phyloP scores from a whole-genome alignment of 2,329 filamentous ascomycete genomes.

The Lasiodiplodia theobromae region DNA sequence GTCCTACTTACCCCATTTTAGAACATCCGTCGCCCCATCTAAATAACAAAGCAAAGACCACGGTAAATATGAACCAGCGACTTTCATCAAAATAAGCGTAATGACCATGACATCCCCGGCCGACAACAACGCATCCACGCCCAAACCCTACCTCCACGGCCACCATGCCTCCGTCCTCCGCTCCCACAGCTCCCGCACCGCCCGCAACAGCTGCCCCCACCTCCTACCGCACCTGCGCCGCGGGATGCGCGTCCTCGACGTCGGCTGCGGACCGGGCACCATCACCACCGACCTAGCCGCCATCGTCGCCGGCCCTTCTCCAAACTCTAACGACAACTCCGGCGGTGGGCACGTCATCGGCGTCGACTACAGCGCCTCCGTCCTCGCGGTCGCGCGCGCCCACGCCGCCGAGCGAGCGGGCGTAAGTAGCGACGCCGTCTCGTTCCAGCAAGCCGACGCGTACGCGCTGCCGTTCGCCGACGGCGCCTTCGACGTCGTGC shows the following conservation, averaged over 20 bases:
- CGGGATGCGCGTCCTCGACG: slow-evolving; percentile 52
- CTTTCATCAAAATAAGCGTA: background rate
- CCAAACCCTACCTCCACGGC: slow-evolving; percentile 48
- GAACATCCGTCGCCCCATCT: background rate
- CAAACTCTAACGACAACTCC: background rate
- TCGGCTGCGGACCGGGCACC: slow-evolving; percentile 58
- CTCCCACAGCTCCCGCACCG: slow-evolving; percentile 55
- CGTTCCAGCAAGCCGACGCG: slow-evolving; percentile 51
- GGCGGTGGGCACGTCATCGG: slow-evolving; percentile 53
- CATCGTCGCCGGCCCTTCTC: slow-evolving; percentile 44
- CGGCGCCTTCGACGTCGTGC: slow-evolving; percentile 64
- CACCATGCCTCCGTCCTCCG: slow-evolving; percentile 47
- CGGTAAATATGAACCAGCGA: too few species aligned
- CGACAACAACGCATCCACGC: background rate
- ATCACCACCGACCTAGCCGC: slow-evolving; percentile 55
- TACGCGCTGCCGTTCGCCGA: slow-evolving; percentile 54
- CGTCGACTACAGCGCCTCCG: slow-evolving; percentile 53
- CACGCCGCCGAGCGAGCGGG: slow-evolving; percentile 48
- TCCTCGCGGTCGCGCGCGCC: slow-evolving; percentile 50
- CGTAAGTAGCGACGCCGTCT: slow-evolving; percentile 44
- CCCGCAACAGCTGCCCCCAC: slow-evolving; percentile 52
- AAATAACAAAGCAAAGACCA: background rate
- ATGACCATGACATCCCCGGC: background rate
- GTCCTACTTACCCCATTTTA: background rate
- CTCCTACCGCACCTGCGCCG: slow-evolving; percentile 44